Evolutionary conservation across 202 grass and related monocot genomes (phyloP), one percentile per base, ranked within the genome.

Genomic region (Zizania palustris): DNA sequence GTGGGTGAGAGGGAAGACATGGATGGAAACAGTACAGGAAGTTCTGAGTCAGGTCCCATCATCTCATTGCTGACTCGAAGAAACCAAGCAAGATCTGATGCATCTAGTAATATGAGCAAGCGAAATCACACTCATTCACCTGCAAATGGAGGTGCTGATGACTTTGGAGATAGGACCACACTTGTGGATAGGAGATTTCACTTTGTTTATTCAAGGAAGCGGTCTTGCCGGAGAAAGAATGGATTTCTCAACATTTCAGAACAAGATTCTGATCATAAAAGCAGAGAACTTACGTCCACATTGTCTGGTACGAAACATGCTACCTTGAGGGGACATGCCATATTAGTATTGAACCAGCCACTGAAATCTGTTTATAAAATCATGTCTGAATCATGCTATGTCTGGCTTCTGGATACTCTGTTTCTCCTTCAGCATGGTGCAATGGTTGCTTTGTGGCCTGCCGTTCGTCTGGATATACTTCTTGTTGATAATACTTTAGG

Each of bases 181-280:
- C 74, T 70, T 37, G 41, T 62, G 49, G 72, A 88, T 67, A 78
- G 59, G 55, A 90, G 83, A 56, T 95, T 91, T 67, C 67, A 43
- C 15, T 44, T 89, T 90, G 87, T 99, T 73, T 99, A 99, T 81
- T 90, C 59, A 69, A 92, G 96, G 81, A 99, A 80, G 81, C 82
- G 89, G 64, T 87, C 89, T 74, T 64, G 45, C 72, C 85, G 81
- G n/a, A 85, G 73, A 86, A 90, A 71, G 42, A 82, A 87, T 71
- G 60, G 58, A 79, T 84, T 79, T 56, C 37, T 67, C 20, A 78
- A 69, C 15, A 78, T 67, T 36, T 73, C 73, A 65, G 68, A 81
- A 72, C 75, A 81, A 48, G 38, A 71, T 78, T 82, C 3, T 66
- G 39, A 34, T 69, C 38, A 16, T 36, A 49, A 11, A 66, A 65